Conservation (phyloP, 176 grass and related monocot species). For the Elymus sibiricus region DNA sequence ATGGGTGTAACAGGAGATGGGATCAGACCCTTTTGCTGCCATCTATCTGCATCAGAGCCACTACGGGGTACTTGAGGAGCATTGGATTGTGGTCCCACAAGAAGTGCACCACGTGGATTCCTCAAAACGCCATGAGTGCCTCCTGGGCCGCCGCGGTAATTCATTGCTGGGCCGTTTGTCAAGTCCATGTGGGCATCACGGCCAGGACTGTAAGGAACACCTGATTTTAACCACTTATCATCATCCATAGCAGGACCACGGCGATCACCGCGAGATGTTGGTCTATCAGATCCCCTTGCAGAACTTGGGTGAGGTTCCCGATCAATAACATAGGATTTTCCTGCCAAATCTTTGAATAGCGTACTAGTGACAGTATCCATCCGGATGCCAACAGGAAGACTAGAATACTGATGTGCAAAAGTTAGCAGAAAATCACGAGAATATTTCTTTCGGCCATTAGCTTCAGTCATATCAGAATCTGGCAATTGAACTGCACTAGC, state of each 20-base stretch:
- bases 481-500: constrained; percentile 11
- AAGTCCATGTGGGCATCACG: constrained; percentile 56
- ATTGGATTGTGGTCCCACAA: constrained; percentile 49
- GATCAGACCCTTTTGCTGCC: constrained; percentile 81
- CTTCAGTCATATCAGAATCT: constrained; percentile 43
- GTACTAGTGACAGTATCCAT: constrained; percentile 38
- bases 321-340: constrained; percentile 57
- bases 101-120: constrained; percentile 63
- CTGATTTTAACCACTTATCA: constrained; percentile 65
- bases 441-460: constrained; percentile 56
- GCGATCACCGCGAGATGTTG: constrained; percentile 55
- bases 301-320: constrained; percentile 59
- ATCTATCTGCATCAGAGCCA: constrained; percentile 82
- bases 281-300: constrained; percentile 57
- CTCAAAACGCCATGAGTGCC: constrained; percentile 64
- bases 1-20: constrained; percentile 73
- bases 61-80: constrained; percentile 44
- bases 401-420: constrained; percentile 44
- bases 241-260: constrained; percentile 55
- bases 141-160: constrained; percentile 57
- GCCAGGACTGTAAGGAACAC: constrained; percentile 46
- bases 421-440: constrained; percentile 87
- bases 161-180: constrained; percentile 41
- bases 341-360: constrained; percentile 47
- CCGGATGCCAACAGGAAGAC: constrained; percentile 71